Percentiles rank a stretch among this genome's conserved stretches.
Conservation (phyloP, 2,329 filamentous ascomycete species). For the Mollisia scopiformis region DNA sequence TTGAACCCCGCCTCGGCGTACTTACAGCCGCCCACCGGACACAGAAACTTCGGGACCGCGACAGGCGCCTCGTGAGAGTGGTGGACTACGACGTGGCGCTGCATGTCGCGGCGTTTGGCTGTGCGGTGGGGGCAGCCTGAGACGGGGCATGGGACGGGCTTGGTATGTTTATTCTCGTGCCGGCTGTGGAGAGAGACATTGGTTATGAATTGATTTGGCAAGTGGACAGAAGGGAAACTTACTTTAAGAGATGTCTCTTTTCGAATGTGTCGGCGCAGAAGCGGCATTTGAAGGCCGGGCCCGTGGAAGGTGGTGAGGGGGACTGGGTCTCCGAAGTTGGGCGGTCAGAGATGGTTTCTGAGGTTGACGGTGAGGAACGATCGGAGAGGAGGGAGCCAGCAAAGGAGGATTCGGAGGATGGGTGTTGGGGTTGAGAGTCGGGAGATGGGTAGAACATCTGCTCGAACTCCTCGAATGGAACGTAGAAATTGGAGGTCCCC, state of each 20-base stretch:
- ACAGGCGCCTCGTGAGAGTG: not conserved
- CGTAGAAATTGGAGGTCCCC: not conserved
- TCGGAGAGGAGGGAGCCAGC: not conserved
- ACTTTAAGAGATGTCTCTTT: not conserved
- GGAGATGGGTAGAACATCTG: not conserved
- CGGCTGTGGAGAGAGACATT: not conserved
- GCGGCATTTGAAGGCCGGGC: not conserved
- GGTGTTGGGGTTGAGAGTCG: not conserved
- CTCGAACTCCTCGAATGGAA: not conserved
- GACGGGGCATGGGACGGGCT: not conserved
- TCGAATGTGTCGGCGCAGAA: not conserved
- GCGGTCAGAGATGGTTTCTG: not conserved
- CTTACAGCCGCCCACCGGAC: not conserved
- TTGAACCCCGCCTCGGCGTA: not conserved
- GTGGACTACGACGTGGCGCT: not conserved
- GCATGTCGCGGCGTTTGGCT: not conserved
- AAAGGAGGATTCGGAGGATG: not conserved
- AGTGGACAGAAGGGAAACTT: not conserved
- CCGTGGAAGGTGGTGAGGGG: not conserved
- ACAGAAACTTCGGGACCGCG: not conserved
- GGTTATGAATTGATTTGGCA: not conserved
- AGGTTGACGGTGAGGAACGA: not conserved
- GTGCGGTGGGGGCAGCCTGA: not conserved
- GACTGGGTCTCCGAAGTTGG: not conserved
- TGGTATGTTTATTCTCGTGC: constrained; percentile 1